Conservation (phyloP, 805 yeast species). For the Torulaspora delbrueckii region DNA sequence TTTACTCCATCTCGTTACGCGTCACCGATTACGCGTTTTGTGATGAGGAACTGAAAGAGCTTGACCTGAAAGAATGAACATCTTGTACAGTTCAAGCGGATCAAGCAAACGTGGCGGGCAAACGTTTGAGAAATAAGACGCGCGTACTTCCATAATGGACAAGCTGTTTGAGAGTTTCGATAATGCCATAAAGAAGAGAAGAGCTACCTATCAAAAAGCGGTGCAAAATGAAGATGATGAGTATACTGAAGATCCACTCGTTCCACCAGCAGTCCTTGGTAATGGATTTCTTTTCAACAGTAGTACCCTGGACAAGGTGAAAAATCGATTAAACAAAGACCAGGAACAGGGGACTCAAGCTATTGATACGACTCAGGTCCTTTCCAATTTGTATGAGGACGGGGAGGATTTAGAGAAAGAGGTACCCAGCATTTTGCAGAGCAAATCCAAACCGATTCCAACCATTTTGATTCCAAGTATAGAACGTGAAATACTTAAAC, state of each 20-base stretch:
- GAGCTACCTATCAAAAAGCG: slow-evolving; percentile 27
- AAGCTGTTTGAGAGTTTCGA: slow-evolving; percentile 18
- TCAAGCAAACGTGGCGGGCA: not conserved
- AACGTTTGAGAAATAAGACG: not conserved
- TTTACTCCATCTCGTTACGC: not conserved
- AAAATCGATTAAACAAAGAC: slow-evolving; percentile 21
- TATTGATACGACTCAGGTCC: slow-evolving; percentile 11
- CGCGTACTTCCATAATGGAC: slow-evolving; percentile 23
- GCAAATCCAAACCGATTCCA: not conserved
- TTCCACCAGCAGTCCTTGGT: slow-evolving; percentile 13
- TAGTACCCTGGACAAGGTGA: slow-evolving; percentile 19
- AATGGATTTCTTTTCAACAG: slow-evolving; percentile 27
- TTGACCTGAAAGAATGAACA: not conserved
- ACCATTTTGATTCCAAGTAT: too few relatives aligned
- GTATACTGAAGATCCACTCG: not conserved
- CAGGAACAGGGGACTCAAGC: not conserved
- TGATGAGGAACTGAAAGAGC: not conserved
- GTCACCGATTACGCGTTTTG: not conserved
- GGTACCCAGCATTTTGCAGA: not conserved
- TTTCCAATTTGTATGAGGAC: slow-evolving; percentile 25
- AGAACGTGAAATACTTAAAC: too few relatives aligned
- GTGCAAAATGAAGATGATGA: slow-evolving; percentile 10
- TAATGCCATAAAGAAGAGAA: slow-evolving; percentile 11
- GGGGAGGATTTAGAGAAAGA: slow-evolving; percentile 17
- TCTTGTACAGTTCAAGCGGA: not conserved